Percentiles rank a stretch among this genome's conserved stretches.
Conservation (phyloP, 1,139 yeast species). For the Blastobotrys ciferrii region DNA sequence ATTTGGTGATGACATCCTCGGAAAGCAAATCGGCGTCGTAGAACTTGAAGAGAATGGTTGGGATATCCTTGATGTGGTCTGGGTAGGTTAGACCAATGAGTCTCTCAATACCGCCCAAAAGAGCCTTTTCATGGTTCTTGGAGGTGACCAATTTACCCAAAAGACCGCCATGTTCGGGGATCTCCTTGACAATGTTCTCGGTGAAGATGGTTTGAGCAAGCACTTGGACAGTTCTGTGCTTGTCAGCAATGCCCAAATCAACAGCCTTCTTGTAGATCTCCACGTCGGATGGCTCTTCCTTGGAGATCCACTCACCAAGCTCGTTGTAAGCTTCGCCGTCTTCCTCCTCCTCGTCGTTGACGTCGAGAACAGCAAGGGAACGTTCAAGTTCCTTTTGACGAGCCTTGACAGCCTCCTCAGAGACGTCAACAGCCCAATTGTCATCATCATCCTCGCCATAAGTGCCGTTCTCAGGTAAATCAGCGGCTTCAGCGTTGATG, state of each 20-base stretch:
- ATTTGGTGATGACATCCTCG: conserved; percentile 74
- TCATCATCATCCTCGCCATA: conserved; percentile 59
- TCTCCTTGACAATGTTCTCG: conserved; percentile 69
- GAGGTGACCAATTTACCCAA: conserved; percentile 68
- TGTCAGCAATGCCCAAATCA: conserved; percentile 70
- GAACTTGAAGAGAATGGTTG: conserved; percentile 75
- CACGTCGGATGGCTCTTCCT: conserved; percentile 73
- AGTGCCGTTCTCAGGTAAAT: conserved; percentile 45
- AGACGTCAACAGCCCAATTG: conserved; percentile 98
- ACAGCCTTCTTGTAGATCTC: conserved; percentile 88
- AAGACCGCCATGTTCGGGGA: conserved; percentile 76
- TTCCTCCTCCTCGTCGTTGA: conserved; percentile 42
- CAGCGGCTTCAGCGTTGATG: conserved; percentile 75
- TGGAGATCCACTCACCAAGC: conserved; percentile 88
- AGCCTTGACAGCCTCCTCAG: conserved; percentile 92
- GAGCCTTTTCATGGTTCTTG: conserved; percentile 73
- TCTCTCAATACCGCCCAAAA: conserved; percentile 95
- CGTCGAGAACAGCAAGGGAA: conserved; percentile 41
- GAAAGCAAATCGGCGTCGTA: conserved; percentile 81
- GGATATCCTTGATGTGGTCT: conserved; percentile 67
- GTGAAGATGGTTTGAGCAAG: conserved; percentile 88
- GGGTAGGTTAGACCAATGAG: conserved; percentile 81
- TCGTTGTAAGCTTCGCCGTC: conserved; percentile 52
- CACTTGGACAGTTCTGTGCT: conserved; percentile 82
- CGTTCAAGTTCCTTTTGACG: conserved; percentile 88